Base-by-base conservation (phyloP, 176 grass and related monocot genomes). In the Avena insularis region DNA sequence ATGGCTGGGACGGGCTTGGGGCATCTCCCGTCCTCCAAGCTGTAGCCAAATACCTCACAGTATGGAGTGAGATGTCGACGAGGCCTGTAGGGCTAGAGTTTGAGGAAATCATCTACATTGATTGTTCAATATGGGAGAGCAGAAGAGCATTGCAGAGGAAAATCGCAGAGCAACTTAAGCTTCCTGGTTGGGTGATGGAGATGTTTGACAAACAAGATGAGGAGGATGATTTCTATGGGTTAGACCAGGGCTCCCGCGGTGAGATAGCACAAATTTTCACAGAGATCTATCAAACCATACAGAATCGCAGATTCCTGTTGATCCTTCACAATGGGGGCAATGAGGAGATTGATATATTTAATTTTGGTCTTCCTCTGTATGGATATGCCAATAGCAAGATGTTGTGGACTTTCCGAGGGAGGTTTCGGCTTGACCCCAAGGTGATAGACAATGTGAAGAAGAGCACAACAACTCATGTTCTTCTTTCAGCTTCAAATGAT, bases 261-360 rank as follows among this genome's bases (percentile, higher is more conserved):
- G 40, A 43, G 40, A 43, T 43, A 43, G 40, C 0, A 0, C 29
- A 29, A 29, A 1, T 29, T 29, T 29, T 1, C 0, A 29, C 29
- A 29, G 29, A 29, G 1, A 29, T 29, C 29, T 29, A 29, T 29
- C 29, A 29, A 29, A 29, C 29, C 29, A 29, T 29, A 47, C 76
- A 49, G 11, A 48, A 5, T 17, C 1, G 0, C 16, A 79, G 53
- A 17, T 48, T 80, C 53, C 14, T 86, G 53, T 1, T 86, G 65
- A 80, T 86, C 1, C 57, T 86, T 3, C 16, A 71, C 0, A 86
- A 86, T 10, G 76, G 85, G 38, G 2, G 64, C 15, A 3, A 17
- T 38, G 15, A 86, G 23, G 84, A 86, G 64, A 60, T 86, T 1
- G 53, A 86, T 60, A 77, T 86, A 11, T 23, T 11, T 0, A 49